Conservation (phyloP, 768 basidiomycete genomes). For the Cystobasidium tubakii region DNA sequence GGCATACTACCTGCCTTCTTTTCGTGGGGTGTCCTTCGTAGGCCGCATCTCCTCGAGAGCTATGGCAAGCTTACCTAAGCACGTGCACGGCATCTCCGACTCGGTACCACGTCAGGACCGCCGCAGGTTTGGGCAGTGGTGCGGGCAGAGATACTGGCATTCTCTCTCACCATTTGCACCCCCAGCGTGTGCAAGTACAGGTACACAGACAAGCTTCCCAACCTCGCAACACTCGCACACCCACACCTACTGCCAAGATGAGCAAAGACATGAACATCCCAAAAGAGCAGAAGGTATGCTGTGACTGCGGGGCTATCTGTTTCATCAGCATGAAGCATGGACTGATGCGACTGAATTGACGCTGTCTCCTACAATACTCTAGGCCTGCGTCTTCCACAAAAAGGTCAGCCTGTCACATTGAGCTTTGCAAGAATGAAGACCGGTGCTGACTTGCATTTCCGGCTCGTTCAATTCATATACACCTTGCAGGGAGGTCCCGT, state of each 20-base stretch:
- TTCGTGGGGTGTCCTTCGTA: too few species aligned
- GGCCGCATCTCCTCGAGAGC: not conserved
- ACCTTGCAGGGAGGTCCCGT: slow-evolving; percentile 35
- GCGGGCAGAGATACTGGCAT: too few species aligned
- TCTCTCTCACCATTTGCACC: not conserved
- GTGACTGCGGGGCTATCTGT: not conserved
- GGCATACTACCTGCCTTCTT: too few species aligned
- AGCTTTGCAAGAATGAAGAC: too few species aligned
- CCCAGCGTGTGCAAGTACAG: not conserved
- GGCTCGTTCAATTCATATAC: not conserved
- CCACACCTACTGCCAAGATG: slow-evolving; percentile 10
- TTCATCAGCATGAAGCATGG: too few species aligned
- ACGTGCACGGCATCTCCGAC: not conserved
- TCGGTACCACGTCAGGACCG: not conserved
- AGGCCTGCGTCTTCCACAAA: slow-evolving; percentile 38
- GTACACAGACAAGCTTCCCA: not conserved
- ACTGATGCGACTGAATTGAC: too few species aligned
- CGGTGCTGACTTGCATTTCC: not conserved
- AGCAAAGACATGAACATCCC: slow-evolving; percentile 33
- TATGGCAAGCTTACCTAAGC: not conserved
- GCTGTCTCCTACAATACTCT: too few species aligned
- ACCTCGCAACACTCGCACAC: not conserved
- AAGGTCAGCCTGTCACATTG: slow-evolving; percentile 12
- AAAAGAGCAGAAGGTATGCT: slow-evolving; percentile 33
- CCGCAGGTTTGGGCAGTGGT: not conserved